Evolutionary conservation across 2,329 filamentous ascomycete species (phyloP).

Genomic region (Colletotrichum sp.): DNA sequence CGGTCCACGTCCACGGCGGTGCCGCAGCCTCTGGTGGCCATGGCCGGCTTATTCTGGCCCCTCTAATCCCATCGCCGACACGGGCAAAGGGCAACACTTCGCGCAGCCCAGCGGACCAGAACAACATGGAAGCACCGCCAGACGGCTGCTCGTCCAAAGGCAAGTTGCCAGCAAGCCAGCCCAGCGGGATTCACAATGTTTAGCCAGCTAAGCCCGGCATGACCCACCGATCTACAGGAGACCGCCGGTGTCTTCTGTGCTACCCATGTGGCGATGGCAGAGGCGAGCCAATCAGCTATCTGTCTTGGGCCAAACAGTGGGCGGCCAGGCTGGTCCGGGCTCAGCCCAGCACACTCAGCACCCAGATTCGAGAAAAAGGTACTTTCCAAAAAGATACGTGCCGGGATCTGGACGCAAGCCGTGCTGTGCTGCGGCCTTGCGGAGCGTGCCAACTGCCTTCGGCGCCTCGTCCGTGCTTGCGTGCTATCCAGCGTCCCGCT

Average conservation of each 20-base stretch:
- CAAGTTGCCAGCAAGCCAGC: background rate
- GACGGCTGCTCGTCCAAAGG: background rate
- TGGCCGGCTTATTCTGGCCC: background rate
- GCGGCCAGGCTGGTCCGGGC: background rate
- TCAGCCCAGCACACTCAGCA: background rate
- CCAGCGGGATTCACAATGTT: background rate
- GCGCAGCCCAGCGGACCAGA: background rate
- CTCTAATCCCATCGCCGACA: background rate
- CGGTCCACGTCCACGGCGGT: background rate
- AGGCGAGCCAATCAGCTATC: background rate
- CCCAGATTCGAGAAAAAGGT: background rate
- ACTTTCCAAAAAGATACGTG: background rate
- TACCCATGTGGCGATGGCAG: slow-evolving; percentile 11
- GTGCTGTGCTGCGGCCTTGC: background rate
- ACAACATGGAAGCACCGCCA: background rate
- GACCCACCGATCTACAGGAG: slow-evolving; percentile 21
- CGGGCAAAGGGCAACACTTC: background rate
- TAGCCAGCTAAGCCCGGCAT: slow-evolving; percentile 1
- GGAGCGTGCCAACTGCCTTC: background rate
- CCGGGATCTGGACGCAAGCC: background rate
- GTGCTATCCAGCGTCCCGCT: background rate
- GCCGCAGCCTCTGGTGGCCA: background rate
- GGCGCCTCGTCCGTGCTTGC: background rate
- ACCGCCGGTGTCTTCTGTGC: background rate
- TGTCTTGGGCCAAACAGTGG: background rate